Conservation (phyloP, 495 filamentous ascomycete genomes). For the Neurospora intermedia region DNA sequence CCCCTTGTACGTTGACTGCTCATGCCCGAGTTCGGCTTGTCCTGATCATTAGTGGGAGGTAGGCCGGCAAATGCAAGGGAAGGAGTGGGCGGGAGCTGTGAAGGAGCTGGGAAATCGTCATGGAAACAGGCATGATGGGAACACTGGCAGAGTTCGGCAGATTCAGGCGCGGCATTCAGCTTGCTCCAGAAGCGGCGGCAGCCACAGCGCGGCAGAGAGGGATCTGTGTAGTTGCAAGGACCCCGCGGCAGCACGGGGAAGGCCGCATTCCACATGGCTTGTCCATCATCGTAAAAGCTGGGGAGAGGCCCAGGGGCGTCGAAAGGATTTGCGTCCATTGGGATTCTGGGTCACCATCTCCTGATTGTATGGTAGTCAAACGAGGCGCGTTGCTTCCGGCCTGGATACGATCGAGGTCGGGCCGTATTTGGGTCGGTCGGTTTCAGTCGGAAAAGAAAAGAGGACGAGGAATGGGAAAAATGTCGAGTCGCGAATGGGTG, state of each 20-base stretch:
- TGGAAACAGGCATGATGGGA: slow-evolving; percentile 66
- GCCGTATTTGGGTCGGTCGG: not conserved
- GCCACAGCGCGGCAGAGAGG: slow-evolving; percentile 45
- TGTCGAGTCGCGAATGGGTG: not conserved
- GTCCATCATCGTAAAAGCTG: slow-evolving; percentile 33
- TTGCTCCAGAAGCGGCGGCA: slow-evolving; percentile 57
- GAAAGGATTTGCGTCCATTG: slow-evolving; percentile 41
- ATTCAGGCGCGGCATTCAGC: slow-evolving; percentile 16
- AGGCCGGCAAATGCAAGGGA: slow-evolving; percentile 8
- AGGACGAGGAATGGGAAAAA: not conserved
- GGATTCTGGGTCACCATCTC: slow-evolving; percentile 21
- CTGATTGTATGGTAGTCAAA: slow-evolving; percentile 4
- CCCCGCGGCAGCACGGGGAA: slow-evolving; percentile 38
- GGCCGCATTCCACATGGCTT: slow-evolving; percentile 12
- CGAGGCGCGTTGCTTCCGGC: not conserved
- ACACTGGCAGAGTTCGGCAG: slow-evolving; percentile 53
- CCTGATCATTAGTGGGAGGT: slow-evolving; percentile 21
- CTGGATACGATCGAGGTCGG: not conserved
- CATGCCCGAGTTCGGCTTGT: slow-evolving; percentile 32
- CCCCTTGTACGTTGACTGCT: slow-evolving; percentile 15
- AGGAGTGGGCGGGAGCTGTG: slow-evolving; percentile 13
- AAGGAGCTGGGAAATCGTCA: slow-evolving; percentile 30
- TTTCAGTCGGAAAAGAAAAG: not conserved
- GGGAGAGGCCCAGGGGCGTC: slow-evolving; percentile 27
- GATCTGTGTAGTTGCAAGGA: slow-evolving; percentile 52